Conservation (phyloP, 2,329 filamentous ascomycete genomes). For the Apiospora malaysiana region DNA sequence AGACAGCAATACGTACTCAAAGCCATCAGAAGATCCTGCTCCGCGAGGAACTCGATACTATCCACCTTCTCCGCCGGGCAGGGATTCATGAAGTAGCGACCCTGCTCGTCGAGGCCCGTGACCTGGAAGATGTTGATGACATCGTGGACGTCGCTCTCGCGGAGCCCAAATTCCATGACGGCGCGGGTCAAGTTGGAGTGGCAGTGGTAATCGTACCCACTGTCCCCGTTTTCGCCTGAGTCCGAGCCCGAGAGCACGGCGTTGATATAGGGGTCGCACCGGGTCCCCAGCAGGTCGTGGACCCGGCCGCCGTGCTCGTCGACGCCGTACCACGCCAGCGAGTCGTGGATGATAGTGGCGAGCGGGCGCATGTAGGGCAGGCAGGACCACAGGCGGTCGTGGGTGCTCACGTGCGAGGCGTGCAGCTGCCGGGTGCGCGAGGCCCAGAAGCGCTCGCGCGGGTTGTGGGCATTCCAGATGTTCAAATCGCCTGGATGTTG, state of each 20-base stretch:
- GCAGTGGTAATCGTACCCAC: constrained; percentile 80
- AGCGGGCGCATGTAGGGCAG: constrained; percentile 79
- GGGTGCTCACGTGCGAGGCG: constrained; percentile 72
- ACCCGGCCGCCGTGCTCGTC: constrained; percentile 70
- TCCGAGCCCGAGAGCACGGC: constrained; percentile 58
- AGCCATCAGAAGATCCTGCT: constrained; percentile 73
- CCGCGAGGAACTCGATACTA: constrained; percentile 79
- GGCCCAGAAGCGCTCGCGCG: constrained; percentile 84
- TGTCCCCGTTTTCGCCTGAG: constrained; percentile 42
- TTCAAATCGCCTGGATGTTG: constrained; percentile 71
- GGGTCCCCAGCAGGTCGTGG: constrained; percentile 81
- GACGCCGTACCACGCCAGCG: constrained; percentile 64
- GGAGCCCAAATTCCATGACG: constrained; percentile 70
- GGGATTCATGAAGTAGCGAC: constrained; percentile 77
- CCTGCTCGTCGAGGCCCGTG: constrained; percentile 74
- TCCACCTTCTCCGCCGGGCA: constrained; percentile 61
- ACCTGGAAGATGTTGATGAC: constrained; percentile 89
- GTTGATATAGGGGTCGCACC: constrained; percentile 87
- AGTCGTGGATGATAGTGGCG: constrained; percentile 73
- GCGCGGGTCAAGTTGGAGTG: constrained; percentile 82
- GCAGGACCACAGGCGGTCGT: constrained; percentile 79
- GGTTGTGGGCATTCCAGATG: constrained; percentile 78
- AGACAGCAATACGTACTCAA: constrained; percentile 49
- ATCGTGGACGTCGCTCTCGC: constrained; percentile 80
- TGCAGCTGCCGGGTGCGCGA: constrained; percentile 80